These are phyloP conservation scores for Eucalyptus cloeziana DNA, from an alignment of 345 rosid species.

Conservation along the genomic window DNA sequence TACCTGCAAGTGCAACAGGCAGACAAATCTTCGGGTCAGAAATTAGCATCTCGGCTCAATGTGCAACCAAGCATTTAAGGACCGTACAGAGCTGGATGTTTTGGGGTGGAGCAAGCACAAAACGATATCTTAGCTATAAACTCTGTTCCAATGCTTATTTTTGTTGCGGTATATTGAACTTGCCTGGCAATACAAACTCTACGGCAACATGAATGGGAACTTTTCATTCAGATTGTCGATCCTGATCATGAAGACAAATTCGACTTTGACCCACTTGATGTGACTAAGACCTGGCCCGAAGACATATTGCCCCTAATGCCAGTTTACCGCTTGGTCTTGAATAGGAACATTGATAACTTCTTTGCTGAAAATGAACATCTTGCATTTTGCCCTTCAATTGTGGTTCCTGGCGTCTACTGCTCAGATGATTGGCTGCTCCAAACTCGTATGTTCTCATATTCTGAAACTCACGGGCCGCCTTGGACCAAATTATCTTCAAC, in stretches of 20 bases:
- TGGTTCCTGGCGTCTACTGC: slow-evolving; percentile 81
- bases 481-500: slow-evolving; percentile 87
- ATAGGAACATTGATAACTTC: slow-evolving; percentile 90
- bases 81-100: not conserved
- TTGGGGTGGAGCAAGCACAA: not conserved
- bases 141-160: not conserved
- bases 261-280: slow-evolving; percentile 92
- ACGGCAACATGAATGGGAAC: slow-evolving; percentile 44
- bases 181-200: not conserved
- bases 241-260: slow-evolving; percentile 69
- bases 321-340: slow-evolving; percentile 84
- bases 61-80: slow-evolving; percentile 57
- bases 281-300: slow-evolving; percentile 96
- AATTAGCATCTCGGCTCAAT: slow-evolving; percentile 67
- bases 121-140: not conserved
- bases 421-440: slow-evolving; percentile 89
- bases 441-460: slow-evolving; percentile 71
- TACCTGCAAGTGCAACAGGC: slow-evolving; percentile 16
- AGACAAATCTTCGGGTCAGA: slow-evolving; percentile 63
- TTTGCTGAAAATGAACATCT: slow-evolving; percentile 87
- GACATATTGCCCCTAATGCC: slow-evolving; percentile 86
- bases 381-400: slow-evolving; percentile 57
- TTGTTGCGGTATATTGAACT: not conserved
- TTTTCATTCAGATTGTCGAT: slow-evolving; percentile 63
- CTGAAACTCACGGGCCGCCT: slow-evolving; percentile 95